phyloP scores from a whole-genome alignment of 768 basidiomycete species.

The Lanmaoa rubissima region DNA sequence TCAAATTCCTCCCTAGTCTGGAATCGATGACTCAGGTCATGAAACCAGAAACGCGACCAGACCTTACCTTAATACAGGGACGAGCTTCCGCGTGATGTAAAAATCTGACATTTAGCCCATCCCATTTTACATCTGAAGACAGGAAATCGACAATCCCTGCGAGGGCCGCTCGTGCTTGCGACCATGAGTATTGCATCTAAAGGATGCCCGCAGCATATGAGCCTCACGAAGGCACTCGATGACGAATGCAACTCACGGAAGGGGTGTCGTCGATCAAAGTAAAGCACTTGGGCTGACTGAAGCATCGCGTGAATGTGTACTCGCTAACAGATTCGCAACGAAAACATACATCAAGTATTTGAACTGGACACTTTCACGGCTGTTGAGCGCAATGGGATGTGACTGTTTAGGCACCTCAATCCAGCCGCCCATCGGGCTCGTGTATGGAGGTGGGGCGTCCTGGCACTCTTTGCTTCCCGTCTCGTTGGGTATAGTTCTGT shows the following conservation, averaged over 20 bases:
- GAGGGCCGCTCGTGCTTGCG: constrained; percentile 21
- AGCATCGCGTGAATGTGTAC: background rate
- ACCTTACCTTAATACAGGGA: constrained; percentile 10
- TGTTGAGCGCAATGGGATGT: constrained; percentile 5
- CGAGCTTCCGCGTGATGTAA: constrained; percentile 8
- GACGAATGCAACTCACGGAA: constrained; percentile 10
- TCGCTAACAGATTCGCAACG: background rate
- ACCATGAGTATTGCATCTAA: constrained; percentile 24
- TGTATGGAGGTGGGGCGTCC: constrained; percentile 15
- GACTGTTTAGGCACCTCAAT: constrained; percentile 9
- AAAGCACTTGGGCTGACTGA: constrained; percentile 22
- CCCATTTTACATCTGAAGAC: constrained; percentile 15
- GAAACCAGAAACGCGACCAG: background rate
- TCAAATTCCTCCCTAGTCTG: constrained; percentile 21
- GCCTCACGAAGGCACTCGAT: background rate
- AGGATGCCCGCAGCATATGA: background rate
- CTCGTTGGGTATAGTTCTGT: background rate
- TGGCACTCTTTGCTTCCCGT: background rate
- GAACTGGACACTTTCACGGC: constrained; percentile 17
- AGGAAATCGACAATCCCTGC: constrained; percentile 10
- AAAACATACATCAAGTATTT: constrained; percentile 17
- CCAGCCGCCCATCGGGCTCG: constrained; percentile 11
- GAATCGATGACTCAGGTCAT: background rate
- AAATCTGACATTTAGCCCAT: constrained; percentile 19
- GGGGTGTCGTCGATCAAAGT: constrained; percentile 22